A percentile compares a stretch with the other conserved stretches of the same genome.
Evolutionary conservation across 2,329 filamentous ascomycete genomes (phyloP).

Genomic region (Cryphonectria naterciae): DNA sequence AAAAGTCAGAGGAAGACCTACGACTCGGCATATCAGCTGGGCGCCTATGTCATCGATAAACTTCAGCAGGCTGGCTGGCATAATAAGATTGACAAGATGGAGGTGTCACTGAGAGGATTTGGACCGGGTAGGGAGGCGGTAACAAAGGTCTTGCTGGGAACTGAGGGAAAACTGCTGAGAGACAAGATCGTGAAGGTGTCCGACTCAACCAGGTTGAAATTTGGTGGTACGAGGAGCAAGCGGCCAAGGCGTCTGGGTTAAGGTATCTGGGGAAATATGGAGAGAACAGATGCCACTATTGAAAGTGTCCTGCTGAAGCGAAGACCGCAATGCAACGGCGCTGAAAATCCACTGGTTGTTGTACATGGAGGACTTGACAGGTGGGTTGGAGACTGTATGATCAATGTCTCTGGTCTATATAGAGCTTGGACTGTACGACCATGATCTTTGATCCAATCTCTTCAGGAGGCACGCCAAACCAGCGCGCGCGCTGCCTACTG

Average conservation of each 20-base stretch:
- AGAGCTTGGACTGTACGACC: not conserved
- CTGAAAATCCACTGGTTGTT: not conserved
- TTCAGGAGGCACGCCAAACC: not conserved
- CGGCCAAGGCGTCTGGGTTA: slow-evolving; percentile 80
- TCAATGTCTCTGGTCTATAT: not conserved
- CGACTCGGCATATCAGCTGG: slow-evolving; percentile 90
- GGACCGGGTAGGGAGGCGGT: slow-evolving; percentile 86
- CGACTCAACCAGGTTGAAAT: slow-evolving; percentile 89
- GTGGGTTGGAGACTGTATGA: not conserved
- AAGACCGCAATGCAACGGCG: not conserved
- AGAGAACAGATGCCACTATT: not conserved
- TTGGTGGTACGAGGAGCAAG: slow-evolving; percentile 88
- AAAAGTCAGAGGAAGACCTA: slow-evolving; percentile 81
- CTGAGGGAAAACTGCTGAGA: slow-evolving; percentile 77
- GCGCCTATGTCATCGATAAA: slow-evolving; percentile 79
- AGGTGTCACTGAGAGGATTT: slow-evolving; percentile 84
- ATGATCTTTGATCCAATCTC: not conserved
- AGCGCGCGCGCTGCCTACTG: not conserved
- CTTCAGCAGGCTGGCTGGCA: slow-evolving; percentile 83
- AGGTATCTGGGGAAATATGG: not conserved
- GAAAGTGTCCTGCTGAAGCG: not conserved
- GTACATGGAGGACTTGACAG: not conserved
- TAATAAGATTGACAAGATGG: slow-evolving; percentile 74
- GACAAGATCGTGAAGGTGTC: slow-evolving; percentile 77
- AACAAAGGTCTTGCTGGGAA: slow-evolving; percentile 84